A percentile compares a stretch with the other conserved stretches of the same genome.
Conservation (phyloP, 306 rosid genomes). For the Senna siamea region DNA sequence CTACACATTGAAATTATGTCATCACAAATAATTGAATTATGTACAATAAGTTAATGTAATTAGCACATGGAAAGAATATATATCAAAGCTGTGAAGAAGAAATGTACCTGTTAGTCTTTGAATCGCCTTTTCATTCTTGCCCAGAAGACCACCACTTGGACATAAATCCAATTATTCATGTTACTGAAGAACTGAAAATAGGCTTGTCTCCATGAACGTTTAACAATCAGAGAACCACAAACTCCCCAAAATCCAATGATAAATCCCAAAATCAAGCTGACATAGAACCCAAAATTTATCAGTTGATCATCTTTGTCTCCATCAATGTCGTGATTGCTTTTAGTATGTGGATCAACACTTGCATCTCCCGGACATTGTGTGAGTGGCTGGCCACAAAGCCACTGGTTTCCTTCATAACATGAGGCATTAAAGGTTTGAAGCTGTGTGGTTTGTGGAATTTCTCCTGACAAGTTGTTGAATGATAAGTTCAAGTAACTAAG, state of each 20-base stretch:
- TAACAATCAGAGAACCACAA: constrained; percentile 29
- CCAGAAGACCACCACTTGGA: background rate
- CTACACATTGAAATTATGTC: too few species aligned
- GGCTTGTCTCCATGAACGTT: constrained; percentile 33
- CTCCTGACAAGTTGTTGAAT: constrained; percentile 26
- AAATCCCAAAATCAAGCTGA: constrained; percentile 23
- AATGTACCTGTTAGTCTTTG: too few species aligned
- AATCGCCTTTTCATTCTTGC: background rate
- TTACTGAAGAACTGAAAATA: constrained; percentile 36
- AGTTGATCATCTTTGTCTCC: background rate
- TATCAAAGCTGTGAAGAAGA: too few species aligned
- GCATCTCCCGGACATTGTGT: constrained; percentile 1
- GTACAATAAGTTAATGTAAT: too few species aligned
- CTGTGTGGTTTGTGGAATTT: constrained; percentile 26
- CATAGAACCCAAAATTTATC: constrained; percentile 27
- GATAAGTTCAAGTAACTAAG: constrained; percentile 28
- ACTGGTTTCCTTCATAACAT: constrained; percentile 18
- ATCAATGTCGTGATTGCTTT: background rate
- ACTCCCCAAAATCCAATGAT: constrained; percentile 45
- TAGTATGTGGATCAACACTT: background rate
- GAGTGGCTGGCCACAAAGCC: constrained; percentile 46
- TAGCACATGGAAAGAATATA: too few species aligned
- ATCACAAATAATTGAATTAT: too few species aligned
- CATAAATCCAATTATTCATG: constrained; percentile 23
- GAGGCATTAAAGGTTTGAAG: constrained; percentile 35